Base-by-base conservation (phyloP, 306 rosid genomes). In the Sophora flavescens region DNA sequence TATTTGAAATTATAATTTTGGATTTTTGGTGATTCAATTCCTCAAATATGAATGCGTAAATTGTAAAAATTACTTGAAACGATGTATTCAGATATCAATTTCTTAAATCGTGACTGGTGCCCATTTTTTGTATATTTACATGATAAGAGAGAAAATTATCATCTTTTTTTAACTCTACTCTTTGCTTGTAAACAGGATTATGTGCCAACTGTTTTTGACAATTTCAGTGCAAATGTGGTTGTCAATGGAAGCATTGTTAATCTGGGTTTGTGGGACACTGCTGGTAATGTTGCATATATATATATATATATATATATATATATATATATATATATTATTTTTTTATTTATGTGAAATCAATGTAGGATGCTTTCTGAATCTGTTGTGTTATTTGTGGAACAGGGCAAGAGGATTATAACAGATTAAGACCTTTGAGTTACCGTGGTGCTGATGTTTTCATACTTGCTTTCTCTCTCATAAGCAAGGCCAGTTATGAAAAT, bases 191-290 rank as follows among this genome's bases (percentile, higher is more conserved):
- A 86, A 89, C 91, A 93, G 98, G 98, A 93, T 91, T 93, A 91
- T 45, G 98, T 93, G 82, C 98, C 98, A 4, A 93, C 98, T 59
- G 97, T 91, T 82, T 93, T 93, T 14, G 98, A 96, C 97, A 96
- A 96, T 87, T 96, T 96, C 82, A 96, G 98, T 45, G 99, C 98
- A 68, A 96, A 96, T 68, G 99, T 96, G 84, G 99, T 96, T 78
- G 99, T 96, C 77, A 92, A 96, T 82, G 99, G 99, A 68, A 74
- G 81, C 85, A 92, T 96, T 80, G 99, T 96, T 56, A 96, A 96
- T 79, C 89, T 96, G 85, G 99, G 99, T 18, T 89, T 96, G 84
- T 96, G 99, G 98, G 99, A 96, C 75, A 96, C 99, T 81, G 98
- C 99, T 50, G 98, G 99, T 96, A 92, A 87, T 70, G 75, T 66